A percentile compares a stretch with the other conserved stretches of the same genome.
Conservation (phyloP, 495 filamentous ascomycete species). For the Tuber indicum region DNA sequence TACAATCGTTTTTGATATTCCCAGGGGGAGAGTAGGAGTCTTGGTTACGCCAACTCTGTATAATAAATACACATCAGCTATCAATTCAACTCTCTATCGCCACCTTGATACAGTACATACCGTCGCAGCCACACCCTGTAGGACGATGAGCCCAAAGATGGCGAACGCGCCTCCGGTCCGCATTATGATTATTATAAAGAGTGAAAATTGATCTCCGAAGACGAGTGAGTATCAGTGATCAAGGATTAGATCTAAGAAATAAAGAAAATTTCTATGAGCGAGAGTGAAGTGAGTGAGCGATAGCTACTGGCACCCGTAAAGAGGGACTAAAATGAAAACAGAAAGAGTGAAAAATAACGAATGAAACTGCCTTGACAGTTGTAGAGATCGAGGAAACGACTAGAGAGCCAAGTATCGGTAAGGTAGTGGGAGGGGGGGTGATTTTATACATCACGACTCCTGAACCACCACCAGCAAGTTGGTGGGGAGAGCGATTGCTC, state of each 20-base stretch:
- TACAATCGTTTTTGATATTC: conserved; percentile 74
- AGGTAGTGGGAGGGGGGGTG: conserved; percentile 11
- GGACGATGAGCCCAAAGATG: conserved; percentile 21
- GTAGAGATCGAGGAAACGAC: conserved; percentile 30
- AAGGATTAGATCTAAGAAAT: conserved; percentile 28
- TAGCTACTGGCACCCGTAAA: conserved; percentile 36
- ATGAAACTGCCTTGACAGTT: conserved; percentile 48
- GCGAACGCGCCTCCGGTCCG: conserved; percentile 28
- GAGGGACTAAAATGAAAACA: conserved; percentile 42
- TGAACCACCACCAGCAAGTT: background rate
- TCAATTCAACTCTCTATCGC: background rate
- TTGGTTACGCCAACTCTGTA: conserved; percentile 52
- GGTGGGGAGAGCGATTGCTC: background rate
- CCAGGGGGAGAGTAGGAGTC: conserved; percentile 59
- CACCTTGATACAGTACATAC: conserved; percentile 8
- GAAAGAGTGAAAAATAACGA: conserved; percentile 52
- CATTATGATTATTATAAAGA: conserved; percentile 34
- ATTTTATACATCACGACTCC: conserved; percentile 22
- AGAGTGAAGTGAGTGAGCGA: conserved; percentile 25
- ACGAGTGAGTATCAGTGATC: conserved; percentile 31
- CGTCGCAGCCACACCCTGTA: conserved; percentile 31
- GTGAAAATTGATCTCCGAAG: conserved; percentile 16
- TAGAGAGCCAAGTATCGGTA: background rate
- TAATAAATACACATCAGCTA: background rate
- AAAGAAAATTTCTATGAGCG: conserved; percentile 16